Evolutionary conservation across 1,284 basidiomycete species (phyloP), one percentile per base, ranked within the genome.

Genomic region (Microbotryum silenes-acaulis): DNA sequence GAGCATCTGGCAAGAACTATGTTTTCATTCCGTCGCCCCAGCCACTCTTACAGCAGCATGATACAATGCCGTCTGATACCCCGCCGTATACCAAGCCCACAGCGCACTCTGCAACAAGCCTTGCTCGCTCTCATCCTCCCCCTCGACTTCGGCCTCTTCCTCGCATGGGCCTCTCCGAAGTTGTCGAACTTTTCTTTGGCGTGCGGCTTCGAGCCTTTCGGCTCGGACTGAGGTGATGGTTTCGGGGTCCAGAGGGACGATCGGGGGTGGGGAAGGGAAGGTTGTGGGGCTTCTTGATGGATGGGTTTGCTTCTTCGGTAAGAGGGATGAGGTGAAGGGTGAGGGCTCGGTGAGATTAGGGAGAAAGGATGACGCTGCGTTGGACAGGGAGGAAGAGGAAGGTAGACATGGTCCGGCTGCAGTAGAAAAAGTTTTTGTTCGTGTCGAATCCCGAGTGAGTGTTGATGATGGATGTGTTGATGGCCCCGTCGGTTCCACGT

Each of bases 51-150:
- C 56, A 18, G 62, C 58, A 27, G 66, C 63, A 25, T 67, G 66
- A 9, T 66, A 63, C 31, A 68, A 23, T 4, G 62, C 66, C 1
- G 66, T 68, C 51, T 68, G 61, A 52, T 68, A 68, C 1, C 66
- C 66, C 29, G 59, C 64, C n/a, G 61, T 66, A 29, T 63, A 68
- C 58, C 59, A 68, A 21, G 57, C 56, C 66, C 66, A 68, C 42
- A 68, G n/a, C n/a, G 59, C 58, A 3, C 37, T 45, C 29, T 66
- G 57, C 18, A 68, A 31, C 9, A 68, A 27, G 10, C 52, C 47
- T 31, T 62, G 60, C 3, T 55, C 44, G 12, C 21, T 25, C 18
- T 52, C 51, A n/a, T 31, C 27, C 12, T 33, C 31, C 16, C 16
- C 31, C 6, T 21, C 51, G 5, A 18, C 21, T 6, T 33, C 51